Evolutionary conservation across 306 rosid genomes (phyloP).

Genomic region (Quercus agrifolia): DNA sequence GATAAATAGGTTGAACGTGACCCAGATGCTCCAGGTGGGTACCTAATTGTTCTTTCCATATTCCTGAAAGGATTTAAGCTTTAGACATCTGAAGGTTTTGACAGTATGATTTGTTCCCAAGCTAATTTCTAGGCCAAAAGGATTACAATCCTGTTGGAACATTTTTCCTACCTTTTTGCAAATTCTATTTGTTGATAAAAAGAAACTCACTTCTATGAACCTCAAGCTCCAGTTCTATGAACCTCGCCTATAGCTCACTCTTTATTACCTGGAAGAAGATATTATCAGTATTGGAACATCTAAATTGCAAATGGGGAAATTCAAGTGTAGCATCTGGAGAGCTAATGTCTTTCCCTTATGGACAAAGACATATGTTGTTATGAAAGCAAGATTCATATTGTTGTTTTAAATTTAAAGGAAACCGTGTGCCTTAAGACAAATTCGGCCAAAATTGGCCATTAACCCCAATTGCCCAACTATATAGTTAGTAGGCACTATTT

Average conservation of each 20-base stretch:
- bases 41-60: slow-evolving; percentile 7
- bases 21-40: slow-evolving; percentile 50
- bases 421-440: too few relatives aligned
- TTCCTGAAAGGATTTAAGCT: slow-evolving; percentile 3
- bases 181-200: slow-evolving; percentile 49
- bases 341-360: slow-evolving; percentile 73
- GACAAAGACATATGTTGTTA: neutral
- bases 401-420: too few relatives aligned
- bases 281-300: slow-evolving; percentile 89
- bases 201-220: slow-evolving; percentile 42
- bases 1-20: slow-evolving; percentile 54
- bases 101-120: neutral
- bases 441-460: too few relatives aligned
- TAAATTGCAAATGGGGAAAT: slow-evolving; percentile 93
- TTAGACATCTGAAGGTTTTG: slow-evolving; percentile 21
- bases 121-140: slow-evolving; percentile 15
- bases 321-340: slow-evolving; percentile 85
- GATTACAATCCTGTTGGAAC: slow-evolving; percentile 34
- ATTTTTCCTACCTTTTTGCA: slow-evolving; percentile 48
- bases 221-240: slow-evolving; percentile 85
- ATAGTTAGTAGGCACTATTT: too few relatives aligned
- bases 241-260: slow-evolving; percentile 89
- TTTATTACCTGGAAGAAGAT: slow-evolving; percentile 84
- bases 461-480: too few relatives aligned
- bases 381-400: too few relatives aligned